Evolutionary conservation across 2,329 filamentous ascomycete genomes (phyloP), one percentile per base, ranked within the genome.

Genomic region (Trichoderma sp.): DNA sequence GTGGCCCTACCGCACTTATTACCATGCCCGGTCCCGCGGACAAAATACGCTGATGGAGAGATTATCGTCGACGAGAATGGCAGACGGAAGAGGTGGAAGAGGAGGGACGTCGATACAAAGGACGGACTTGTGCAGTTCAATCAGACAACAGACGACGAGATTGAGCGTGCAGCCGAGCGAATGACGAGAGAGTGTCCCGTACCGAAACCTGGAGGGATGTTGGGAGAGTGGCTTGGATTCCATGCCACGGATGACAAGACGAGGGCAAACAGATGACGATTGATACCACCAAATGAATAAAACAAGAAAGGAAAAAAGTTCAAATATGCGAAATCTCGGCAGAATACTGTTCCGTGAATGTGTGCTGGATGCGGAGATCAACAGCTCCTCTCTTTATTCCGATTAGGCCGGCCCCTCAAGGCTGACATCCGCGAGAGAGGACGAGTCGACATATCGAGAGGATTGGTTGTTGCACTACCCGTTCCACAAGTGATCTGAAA

Each of bases 1-100:
- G 96, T 99, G 68, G 93, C 90, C 34, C 86, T 97, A 58, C 96
- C 96, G 26, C 96, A 99, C 81, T 80, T 97, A 34, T 88, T 99
- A 21, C 96, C 96, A 1, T 99, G 96, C 80, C 96, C 96, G 1
- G 93, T 94, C 60, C 93, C 93, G 2, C 88, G 93, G 75, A 85
- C 89, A 36, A 89, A 90, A 39, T 91, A 92, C 77, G 92, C 93
- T 76, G 95, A 97, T 80, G 90, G 90, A 28, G 84, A 86, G 74
- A 79, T 84, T 70, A 74, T 82, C 61, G 84, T 83, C 72, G 87
- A 83, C 71, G 82, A 84, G 73, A 81, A 84, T 74, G 83, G 83
- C 36, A 81, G 82, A 73, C 82, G 83, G 77, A 83, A 81, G 78
- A 80, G 83, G 77, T 82, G 84, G 80, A 82, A 80, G 77, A 81